A percentile compares a stretch with the other conserved stretches of the same genome.
These are phyloP conservation scores for Mallotus japonicus DNA, from an alignment of 441 rosid species.

Conservation along the genomic window DNA sequence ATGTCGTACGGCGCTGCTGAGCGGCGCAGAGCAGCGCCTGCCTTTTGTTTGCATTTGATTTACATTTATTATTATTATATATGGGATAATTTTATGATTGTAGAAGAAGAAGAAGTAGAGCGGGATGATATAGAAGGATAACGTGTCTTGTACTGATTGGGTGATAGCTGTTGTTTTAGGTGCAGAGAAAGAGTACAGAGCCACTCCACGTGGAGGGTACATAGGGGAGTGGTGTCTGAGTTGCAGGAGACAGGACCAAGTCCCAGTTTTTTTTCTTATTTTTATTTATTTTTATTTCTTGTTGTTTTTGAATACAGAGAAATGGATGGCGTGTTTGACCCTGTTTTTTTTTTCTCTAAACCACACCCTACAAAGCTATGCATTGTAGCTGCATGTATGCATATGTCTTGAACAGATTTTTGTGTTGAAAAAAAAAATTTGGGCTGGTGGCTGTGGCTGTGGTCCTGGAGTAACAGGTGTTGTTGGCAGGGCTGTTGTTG, in stretches of 20 bases:
- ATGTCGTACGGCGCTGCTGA: constrained; percentile 38
- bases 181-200: constrained; percentile 4
- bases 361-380: neutral
- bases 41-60: constrained; percentile 4
- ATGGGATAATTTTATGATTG: too few species aligned
- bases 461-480: neutral
- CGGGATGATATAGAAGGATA: constrained; percentile 12
- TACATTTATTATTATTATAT: neutral
- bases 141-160: constrained; percentile 45
- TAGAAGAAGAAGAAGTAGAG: neutral
- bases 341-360: constrained; percentile 15
- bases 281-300: too few species aligned
- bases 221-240: constrained; percentile 45
- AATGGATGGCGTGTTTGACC: constrained; percentile 49
- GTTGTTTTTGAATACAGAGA: neutral
- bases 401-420: neutral
- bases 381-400: too few species aligned
- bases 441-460: neutral
- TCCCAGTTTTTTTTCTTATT: constrained; percentile 7
- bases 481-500: neutral
- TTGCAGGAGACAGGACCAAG: constrained; percentile 59
- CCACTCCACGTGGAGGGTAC: constrained; percentile 49
- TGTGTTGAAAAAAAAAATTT: too few species aligned
- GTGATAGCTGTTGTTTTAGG: constrained; percentile 4
- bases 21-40: constrained; percentile 51